Base-by-base conservation (phyloP, 2,329 filamentous ascomycete genomes). In the Aspergillus bombycis region DNA sequence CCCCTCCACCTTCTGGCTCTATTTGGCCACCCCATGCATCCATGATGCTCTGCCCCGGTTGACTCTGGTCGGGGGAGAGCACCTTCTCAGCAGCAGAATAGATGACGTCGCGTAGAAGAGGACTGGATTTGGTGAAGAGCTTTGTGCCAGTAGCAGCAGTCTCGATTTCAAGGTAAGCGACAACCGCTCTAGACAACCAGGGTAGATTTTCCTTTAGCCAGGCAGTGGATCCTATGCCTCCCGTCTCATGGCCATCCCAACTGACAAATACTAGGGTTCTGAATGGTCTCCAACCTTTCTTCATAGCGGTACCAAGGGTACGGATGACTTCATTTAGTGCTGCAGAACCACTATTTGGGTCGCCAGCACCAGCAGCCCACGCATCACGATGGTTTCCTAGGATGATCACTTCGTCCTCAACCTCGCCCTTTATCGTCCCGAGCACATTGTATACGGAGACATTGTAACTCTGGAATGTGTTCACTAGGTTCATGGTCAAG, bases 391-490 rank as follows among this genome's bases (percentile, higher is more conserved):
- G 45, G n/a, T 23, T 23, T 21, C 45, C 45, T 48, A 48, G 45
- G 45, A 48, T 0, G 0, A 48, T 48, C 10, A 48, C 45, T 48
- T 48, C 45, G 2, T 48, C 11, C 0, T 21, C n/a, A 14, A 7
- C 12, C 10, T 21, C 21, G 11, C 45, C 45, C 10, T 21, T 21
- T 4, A 48, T 48, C n/a, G n/a, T 26, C 11, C 45, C 45, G n/a
- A 48, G 16, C 2, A 23, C 21, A 21, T 48, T 4, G 11, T 26
- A 12, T 12, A 6, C 45, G 7, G 45, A 23, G n/a, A 21, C 5
- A 0, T 48, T 48, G 4, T 11, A 21, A 26, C 1, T 3, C n/a
- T 26, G n/a, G 0, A 21, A 1, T 1, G 4, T 26, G 45, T 12
- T 48, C n/a, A 23, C n/a, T 14, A 48, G 11, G 45, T 48, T 48